Evolutionary conservation across 768 basidiomycete genomes (phyloP).

Genomic region (Leccinum arenicola): DNA sequence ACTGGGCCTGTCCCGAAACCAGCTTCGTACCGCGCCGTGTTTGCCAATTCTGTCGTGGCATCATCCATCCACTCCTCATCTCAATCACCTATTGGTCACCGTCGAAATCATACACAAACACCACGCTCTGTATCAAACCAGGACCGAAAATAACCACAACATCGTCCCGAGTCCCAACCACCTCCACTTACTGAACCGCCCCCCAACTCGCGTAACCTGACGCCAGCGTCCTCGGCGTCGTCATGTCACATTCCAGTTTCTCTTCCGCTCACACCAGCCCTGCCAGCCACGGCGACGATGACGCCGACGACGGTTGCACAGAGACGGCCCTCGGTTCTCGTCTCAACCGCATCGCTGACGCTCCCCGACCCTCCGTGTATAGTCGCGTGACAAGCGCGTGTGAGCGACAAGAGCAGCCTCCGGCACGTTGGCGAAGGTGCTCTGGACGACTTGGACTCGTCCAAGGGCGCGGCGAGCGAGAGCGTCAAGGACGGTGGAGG

Average conservation of each 20-base stretch:
- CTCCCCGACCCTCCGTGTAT: constrained; percentile 38
- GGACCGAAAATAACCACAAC: constrained; percentile 24
- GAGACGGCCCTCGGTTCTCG: constrained; percentile 40
- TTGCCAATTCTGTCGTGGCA: constrained; percentile 22
- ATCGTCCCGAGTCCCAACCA: constrained; percentile 14
- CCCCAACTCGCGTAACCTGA: constrained; percentile 45
- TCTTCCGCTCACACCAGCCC: constrained; percentile 31
- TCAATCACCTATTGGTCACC: constrained; percentile 18
- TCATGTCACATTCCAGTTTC: constrained; percentile 42
- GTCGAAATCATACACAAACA: constrained; percentile 6
- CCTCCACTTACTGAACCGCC: constrained; percentile 25
- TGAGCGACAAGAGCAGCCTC: constrained; percentile 43
- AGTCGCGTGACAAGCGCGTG: constrained; percentile 36
- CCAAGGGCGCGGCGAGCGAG: constrained; percentile 29
- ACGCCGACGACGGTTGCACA: constrained; percentile 45
- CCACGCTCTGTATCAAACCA: constrained; percentile 20
- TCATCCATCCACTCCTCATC: constrained; percentile 23
- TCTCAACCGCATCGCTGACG: constrained; percentile 33
- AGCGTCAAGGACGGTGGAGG: constrained; percentile 16
- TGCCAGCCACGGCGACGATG: constrained; percentile 35
- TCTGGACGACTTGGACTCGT: constrained; percentile 74
- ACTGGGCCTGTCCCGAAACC: constrained; percentile 18
- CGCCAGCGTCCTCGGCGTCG: constrained; percentile 56
- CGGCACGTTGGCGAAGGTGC: constrained; percentile 76
- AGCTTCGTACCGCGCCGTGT: constrained; percentile 22